A percentile compares a stretch with the other conserved stretches of the same genome.
These are phyloP conservation scores for Spathaspora passalidarum DNA, from an alignment of 805 yeast genomes.

Conservation along the genomic window DNA sequence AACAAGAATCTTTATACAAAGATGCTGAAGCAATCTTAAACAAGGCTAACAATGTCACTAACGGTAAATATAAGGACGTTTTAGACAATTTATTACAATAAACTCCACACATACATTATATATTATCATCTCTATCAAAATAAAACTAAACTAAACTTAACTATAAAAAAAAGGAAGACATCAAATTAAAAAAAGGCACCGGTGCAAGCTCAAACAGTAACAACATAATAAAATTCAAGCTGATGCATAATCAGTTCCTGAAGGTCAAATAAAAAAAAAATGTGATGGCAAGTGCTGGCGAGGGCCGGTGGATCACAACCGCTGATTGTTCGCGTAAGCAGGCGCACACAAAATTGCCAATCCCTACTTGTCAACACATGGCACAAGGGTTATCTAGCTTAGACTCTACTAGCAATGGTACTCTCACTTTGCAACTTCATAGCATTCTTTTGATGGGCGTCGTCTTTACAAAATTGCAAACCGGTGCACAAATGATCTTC, in stretches of 20 bases:
- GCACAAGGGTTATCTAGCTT: slow-evolving; percentile 9
- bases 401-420: slow-evolving; percentile 73
- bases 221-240: not conserved
- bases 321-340: not conserved
- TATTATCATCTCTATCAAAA: slow-evolving; percentile 2
- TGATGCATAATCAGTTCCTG: not conserved
- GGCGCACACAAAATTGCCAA: not conserved
- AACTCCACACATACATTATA: not conserved
- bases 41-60: slow-evolving; percentile 76
- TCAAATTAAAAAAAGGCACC: not conserved
- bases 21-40: slow-evolving; percentile 67
- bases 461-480: slow-evolving; percentile 74
- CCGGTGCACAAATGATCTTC: slow-evolving; percentile 84
- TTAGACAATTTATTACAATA: slow-evolving; percentile 46
- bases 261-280: not conserved
- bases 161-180: not conserved
- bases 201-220: not conserved
- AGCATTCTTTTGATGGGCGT: slow-evolving; percentile 81
- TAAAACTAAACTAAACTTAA: not conserved
- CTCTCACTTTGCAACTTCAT: slow-evolving; percentile 79
- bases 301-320: not conserved
- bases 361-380: not conserved
- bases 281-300: not conserved
- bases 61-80: slow-evolving; percentile 68
- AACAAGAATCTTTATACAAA: slow-evolving; percentile 64